Base-by-base conservation (phyloP, 345 rosid species). In the Salix suchowensis region DNA sequence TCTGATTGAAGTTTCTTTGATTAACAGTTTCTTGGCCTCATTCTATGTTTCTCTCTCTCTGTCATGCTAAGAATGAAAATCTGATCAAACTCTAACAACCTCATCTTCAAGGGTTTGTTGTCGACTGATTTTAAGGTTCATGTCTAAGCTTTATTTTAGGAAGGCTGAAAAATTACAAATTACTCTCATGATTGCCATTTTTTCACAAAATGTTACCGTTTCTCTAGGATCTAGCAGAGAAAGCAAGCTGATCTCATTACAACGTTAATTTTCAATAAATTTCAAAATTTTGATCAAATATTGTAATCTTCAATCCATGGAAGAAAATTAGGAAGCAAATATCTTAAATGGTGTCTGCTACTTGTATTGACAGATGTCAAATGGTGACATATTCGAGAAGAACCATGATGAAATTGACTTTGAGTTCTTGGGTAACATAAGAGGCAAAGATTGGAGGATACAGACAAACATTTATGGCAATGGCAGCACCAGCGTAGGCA, bases 371-470 rank as follows among this genome's bases (percentile, higher is more conserved):
- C 87, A 96, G 99, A 91, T 93, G 96, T 96, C 99, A 15, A 96
- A 96, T 85, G 99, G 98, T 34, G 99, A 96, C 76, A 87, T 84
- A 37, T 96, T 86, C 75, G 89, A 91, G 92, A 96, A 89, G 89
- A 96, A 92, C 79, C 99, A 96, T 50, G 99, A 96, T 77, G 99
- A 96, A 80, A 96, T 96, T 39, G 99, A 96, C 86, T 96, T 96
- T 74, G 98, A 96, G 88, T 96, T 96, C 86, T 80, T 96, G 85
- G 99, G 99, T 5, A 96, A 96, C 82, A 93, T 96, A 28, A 92
- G 98, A 88, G 99, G 98, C 74, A 93, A 89, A 82, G 90, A 96
- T 65, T 96, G 99, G 99, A 96, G 99, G 89, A 88, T 96, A 85
- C 99, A 96, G 86, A 96, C 99, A 58, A 96, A 96, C 61, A 71